Conservation (phyloP, 805 yeast species). For the Monosporozyma solicola region DNA sequence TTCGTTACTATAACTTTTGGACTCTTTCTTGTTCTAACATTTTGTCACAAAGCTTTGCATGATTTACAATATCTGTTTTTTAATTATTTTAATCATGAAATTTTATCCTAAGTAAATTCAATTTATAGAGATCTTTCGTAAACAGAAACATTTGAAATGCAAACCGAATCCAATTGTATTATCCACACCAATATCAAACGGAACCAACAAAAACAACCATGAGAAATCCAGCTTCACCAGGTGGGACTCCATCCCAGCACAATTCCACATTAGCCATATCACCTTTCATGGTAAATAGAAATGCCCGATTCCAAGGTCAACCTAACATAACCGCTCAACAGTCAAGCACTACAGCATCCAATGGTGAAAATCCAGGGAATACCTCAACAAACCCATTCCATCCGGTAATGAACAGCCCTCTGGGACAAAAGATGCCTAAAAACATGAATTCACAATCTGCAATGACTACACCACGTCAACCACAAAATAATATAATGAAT, state of each 20-base stretch:
- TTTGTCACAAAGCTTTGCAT: too few species aligned
- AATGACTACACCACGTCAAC: conserved; percentile 38
- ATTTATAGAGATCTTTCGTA: too few species aligned
- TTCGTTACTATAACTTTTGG: too few species aligned
- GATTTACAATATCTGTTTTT: too few species aligned
- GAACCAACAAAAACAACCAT: background rate
- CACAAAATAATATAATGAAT: background rate
- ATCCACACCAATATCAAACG: too few species aligned
- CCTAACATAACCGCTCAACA: conserved; percentile 7
- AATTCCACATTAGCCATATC: conserved; percentile 68
- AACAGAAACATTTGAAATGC: too few species aligned
- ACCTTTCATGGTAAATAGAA: conserved; percentile 42
- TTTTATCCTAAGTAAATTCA: too few species aligned
- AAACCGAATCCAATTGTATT: too few species aligned
- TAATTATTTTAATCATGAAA: too few species aligned
- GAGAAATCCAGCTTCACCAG: conserved; percentile 20
- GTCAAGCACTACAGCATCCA: background rate
- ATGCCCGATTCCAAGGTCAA: conserved; percentile 15
- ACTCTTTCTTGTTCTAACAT: too few species aligned
- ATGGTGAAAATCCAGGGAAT: background rate
- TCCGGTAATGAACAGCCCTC: conserved; percentile 18
- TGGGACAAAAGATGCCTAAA: conserved; percentile 15
- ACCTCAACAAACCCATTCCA: conserved; percentile 4
- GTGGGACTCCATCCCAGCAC: conserved; percentile 45
- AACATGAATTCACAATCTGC: conserved; percentile 18